Percentiles rank a stretch among this genome's conserved stretches.
These are phyloP conservation scores for Aspergillus sclerotiicarbonarius DNA, from an alignment of 495 filamentous ascomycete genomes.

Conservation along the genomic window DNA sequence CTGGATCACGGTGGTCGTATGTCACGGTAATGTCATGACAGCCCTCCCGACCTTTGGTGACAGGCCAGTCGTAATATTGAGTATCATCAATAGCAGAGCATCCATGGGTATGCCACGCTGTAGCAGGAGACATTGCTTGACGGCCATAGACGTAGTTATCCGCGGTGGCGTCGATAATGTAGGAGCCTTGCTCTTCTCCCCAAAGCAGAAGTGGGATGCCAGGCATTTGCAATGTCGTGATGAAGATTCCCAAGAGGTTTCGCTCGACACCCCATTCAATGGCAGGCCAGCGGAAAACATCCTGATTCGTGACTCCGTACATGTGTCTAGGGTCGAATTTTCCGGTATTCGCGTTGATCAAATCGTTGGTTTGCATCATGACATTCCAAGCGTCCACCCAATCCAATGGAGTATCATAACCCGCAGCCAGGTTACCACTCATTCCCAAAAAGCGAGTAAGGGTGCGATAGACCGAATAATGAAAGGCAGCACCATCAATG, in stretches of 20 bases:
- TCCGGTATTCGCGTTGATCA: conserved; percentile 63
- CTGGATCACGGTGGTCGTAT: conserved; percentile 69
- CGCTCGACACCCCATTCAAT: conserved; percentile 62
- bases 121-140: conserved; percentile 62
- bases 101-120: conserved; percentile 68
- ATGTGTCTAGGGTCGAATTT: conserved; percentile 70
- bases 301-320: conserved; percentile 70
- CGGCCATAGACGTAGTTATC: conserved; percentile 70
- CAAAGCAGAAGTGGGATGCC: conserved; percentile 65
- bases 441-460: conserved; percentile 66
- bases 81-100: conserved; percentile 58
- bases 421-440: conserved; percentile 60
- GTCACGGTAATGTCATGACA: conserved; percentile 58
- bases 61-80: conserved; percentile 60
- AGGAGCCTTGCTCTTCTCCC: conserved; percentile 72
- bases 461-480: conserved; percentile 69
- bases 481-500: conserved; percentile 66
- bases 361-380: conserved; percentile 62
- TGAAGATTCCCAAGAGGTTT: conserved; percentile 59
- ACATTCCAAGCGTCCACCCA: conserved; percentile 63
- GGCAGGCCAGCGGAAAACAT: conserved; percentile 73
- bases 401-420: conserved; percentile 57
- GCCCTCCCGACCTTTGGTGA: conserved; percentile 53
- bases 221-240: conserved; percentile 64
- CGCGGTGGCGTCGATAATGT: conserved; percentile 65